These are phyloP conservation scores for Amanita exitialis DNA, from an alignment of 768 basidiomycete species.

Conservation along the genomic window DNA sequence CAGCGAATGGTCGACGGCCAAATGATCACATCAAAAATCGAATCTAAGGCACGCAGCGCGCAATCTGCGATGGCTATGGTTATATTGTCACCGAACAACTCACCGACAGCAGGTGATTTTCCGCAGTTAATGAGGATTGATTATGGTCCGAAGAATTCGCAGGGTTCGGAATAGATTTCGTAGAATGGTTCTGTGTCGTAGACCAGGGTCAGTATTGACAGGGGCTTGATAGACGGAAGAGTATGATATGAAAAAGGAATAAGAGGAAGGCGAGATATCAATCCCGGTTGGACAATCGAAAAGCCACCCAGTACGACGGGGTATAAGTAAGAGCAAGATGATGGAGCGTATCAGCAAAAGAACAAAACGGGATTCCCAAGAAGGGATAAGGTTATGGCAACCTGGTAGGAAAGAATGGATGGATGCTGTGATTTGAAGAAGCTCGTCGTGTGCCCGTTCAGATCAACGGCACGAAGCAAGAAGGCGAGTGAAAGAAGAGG, in stretches of 20 bases:
- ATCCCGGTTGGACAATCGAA: background rate
- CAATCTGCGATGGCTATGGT: too few relatives aligned
- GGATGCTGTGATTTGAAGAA: conserved; percentile 1
- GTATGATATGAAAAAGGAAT: background rate
- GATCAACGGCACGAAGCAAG: conserved; percentile 7
- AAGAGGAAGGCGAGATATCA: background rate
- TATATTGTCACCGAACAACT: background rate
- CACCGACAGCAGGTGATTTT: background rate
- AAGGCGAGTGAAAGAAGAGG: conserved; percentile 3
- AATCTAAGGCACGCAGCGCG: background rate
- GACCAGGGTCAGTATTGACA: background rate
- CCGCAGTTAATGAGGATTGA: background rate
- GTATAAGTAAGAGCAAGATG: conserved; percentile 5
- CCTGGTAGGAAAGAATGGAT: conserved; percentile 5
- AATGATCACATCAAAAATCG: conserved; percentile 1
- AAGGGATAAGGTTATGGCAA: conserved; percentile 3
- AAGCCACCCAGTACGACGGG: background rate
- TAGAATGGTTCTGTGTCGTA: background rate
- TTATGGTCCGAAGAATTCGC: background rate
- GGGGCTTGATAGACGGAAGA: background rate
- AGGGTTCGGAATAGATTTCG: background rate
- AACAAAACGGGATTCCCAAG: conserved; percentile 6
- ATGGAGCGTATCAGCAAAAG: conserved; percentile 5
- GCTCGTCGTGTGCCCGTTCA: conserved; percentile 4
- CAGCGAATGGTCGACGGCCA: background rate